Evolutionary conservation across 345 rosid species (phyloP).

Genomic region (Draba incana): DNA sequence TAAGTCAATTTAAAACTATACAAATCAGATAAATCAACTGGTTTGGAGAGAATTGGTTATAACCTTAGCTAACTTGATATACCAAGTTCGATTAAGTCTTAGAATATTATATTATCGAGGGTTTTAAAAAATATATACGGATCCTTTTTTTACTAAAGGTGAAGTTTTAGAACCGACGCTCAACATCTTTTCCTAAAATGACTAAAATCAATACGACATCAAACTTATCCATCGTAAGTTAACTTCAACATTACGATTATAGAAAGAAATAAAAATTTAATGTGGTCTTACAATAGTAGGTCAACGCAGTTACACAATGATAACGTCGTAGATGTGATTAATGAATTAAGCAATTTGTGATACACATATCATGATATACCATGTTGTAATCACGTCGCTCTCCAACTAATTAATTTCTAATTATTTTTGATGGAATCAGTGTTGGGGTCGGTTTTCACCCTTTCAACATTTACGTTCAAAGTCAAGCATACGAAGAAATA

Average conservation of each 20-base stretch:
- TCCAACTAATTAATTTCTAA: conserved; percentile 14
- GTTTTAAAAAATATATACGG: background rate
- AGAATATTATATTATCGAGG: background rate
- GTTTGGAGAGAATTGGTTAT: background rate
- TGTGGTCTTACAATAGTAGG: conserved; percentile 19
- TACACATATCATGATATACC: conserved; percentile 17
- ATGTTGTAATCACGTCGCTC: conserved; percentile 40
- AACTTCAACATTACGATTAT: conserved; percentile 12
- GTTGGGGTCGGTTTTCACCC: too few species aligned
- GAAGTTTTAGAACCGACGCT: conserved; percentile 3
- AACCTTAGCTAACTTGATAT: background rate
- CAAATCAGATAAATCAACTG: background rate
- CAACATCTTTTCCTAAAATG: conserved; percentile 15
- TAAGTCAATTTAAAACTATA: background rate
- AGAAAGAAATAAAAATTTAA: background rate
- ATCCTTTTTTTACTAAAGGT: background rate
- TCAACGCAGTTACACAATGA: conserved; percentile 26
- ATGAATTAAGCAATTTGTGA: conserved; percentile 19
- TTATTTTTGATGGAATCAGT: background rate
- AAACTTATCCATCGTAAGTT: background rate
- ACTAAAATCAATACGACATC: conserved; percentile 8
- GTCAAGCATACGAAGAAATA: too few species aligned
- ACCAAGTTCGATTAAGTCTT: background rate
- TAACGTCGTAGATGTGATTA: background rate
- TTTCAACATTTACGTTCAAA: too few species aligned